These are phyloP conservation scores for Alternaria ethzedia DNA, from an alignment of 2,329 filamentous ascomycete species.

Conservation along the genomic window DNA sequence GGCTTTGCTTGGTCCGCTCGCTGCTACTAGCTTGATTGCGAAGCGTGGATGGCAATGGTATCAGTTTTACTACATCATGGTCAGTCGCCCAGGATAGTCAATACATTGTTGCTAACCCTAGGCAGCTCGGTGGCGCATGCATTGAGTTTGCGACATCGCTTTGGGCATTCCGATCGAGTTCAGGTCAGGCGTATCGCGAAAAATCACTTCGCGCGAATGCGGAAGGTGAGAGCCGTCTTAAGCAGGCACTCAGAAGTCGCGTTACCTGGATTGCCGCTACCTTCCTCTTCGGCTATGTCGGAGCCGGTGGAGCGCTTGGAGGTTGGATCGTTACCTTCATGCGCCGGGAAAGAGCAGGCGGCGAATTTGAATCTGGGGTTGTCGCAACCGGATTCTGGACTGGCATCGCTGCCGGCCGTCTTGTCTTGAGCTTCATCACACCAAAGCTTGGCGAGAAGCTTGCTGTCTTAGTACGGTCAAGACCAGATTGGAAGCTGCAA, in stretches of 20 bases:
- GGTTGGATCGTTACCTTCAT: conserved; percentile 87
- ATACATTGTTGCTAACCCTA: neutral
- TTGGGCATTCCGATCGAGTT: conserved; percentile 67
- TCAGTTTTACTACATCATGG: conserved; percentile 75
- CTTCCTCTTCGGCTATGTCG: conserved; percentile 79
- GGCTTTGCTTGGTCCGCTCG: conserved; percentile 69
- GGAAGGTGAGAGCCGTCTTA: conserved; percentile 54
- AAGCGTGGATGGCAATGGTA: conserved; percentile 68
- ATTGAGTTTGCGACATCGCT: conserved; percentile 62
- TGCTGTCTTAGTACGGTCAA: conserved; percentile 46
- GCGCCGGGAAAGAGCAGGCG: conserved; percentile 72
- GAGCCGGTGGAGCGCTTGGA: conserved; percentile 73
- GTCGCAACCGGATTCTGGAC: conserved; percentile 81
- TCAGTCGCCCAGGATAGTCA: neutral
- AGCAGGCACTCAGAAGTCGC: conserved; percentile 53
- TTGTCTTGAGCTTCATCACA: conserved; percentile 76
- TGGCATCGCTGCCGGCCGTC: conserved; percentile 74
- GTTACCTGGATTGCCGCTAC: conserved; percentile 72
- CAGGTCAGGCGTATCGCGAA: conserved; percentile 61
- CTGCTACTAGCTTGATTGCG: conserved; percentile 73
- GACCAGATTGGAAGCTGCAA: conserved; percentile 45
- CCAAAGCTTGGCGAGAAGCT: conserved; percentile 72
- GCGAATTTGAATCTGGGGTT: conserved; percentile 73
- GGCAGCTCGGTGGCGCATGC: conserved; percentile 52
- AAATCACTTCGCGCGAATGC: conserved; percentile 49